These are phyloP conservation scores for Stephania japonica DNA, from an alignment of 164 flowering plant species.

Conservation along the genomic window DNA sequence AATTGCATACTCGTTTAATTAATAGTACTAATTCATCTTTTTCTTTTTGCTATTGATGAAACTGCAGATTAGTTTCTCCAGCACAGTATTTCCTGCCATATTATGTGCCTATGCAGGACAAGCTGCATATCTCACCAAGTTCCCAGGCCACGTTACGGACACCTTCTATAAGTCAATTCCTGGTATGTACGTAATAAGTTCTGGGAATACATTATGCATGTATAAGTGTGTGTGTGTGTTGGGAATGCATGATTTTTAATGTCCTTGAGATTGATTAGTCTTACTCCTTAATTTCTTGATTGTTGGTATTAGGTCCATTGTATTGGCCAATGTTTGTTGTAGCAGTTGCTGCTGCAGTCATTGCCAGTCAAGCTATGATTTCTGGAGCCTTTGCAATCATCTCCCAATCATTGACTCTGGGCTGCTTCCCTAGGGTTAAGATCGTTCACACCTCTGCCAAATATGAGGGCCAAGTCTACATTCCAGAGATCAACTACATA, in stretches of 20 bases:
- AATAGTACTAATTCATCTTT: background rate
- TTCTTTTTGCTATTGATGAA: background rate
- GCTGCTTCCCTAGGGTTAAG: slow-evolving; percentile 72
- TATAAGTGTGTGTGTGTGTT: too few species aligned
- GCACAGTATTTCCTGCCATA: slow-evolving; percentile 44
- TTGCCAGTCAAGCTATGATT: slow-evolving; percentile 77
- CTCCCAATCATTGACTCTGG: slow-evolving; percentile 43
- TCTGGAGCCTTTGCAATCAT: slow-evolving; percentile 65
- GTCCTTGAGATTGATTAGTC: too few species aligned
- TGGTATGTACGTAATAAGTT: too few species aligned
- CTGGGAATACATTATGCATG: too few species aligned
- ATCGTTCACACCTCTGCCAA: slow-evolving; percentile 71
- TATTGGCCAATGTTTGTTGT: slow-evolving; percentile 21
- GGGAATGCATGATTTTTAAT: too few species aligned
- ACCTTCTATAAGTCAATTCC: slow-evolving; percentile 56
- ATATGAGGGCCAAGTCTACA: slow-evolving; percentile 71
- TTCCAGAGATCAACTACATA: slow-evolving; percentile 66
- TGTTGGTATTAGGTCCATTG: background rate
- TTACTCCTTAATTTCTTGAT: too few species aligned
- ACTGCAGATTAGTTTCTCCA: slow-evolving; percentile 55
- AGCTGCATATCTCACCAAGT: slow-evolving; percentile 56
- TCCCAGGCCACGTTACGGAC: slow-evolving; percentile 27
- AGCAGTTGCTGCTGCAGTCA: slow-evolving; percentile 67
- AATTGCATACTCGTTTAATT: background rate
- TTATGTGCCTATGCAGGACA: slow-evolving; percentile 55